A percentile compares a stretch with the other conserved stretches of the same genome.
Evolutionary conservation across 805 yeast genomes (phyloP).

Genomic region (Monosporozyma aerobia): DNA sequence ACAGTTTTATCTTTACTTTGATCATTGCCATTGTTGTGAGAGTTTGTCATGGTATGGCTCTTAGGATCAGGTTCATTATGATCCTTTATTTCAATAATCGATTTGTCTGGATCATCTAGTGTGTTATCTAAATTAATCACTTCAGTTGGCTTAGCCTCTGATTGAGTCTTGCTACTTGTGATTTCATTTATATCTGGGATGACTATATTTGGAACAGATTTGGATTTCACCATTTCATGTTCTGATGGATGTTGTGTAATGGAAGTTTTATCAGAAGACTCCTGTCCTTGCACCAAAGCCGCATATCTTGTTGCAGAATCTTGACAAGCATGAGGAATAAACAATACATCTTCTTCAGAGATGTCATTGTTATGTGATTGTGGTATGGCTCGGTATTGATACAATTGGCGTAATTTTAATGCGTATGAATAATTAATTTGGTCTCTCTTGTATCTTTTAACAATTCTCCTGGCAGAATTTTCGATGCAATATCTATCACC

Average conservation of each 20-base stretch:
- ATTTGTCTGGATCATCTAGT: background rate
- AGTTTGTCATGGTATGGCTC: background rate
- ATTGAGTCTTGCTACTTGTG: background rate
- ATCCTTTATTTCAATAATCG: background rate
- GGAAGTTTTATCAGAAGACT: background rate
- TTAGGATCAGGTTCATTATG: background rate
- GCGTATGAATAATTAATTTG: conserved; percentile 25
- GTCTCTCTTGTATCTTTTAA: conserved; percentile 28
- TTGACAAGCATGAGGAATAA: conserved; percentile 19
- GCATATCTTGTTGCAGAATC: conserved; percentile 17
- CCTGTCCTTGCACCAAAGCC: conserved; percentile 9
- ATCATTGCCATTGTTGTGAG: background rate
- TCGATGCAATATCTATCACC: conserved; percentile 38
- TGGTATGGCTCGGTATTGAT: conserved; percentile 25
- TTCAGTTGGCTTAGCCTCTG: background rate
- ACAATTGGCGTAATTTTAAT: conserved; percentile 22
- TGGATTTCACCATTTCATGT: background rate
- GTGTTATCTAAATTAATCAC: background rate
- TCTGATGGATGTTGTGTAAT: background rate
- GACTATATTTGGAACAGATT: background rate
- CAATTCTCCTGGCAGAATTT: conserved; percentile 19
- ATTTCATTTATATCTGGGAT: background rate
- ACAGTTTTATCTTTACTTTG: conserved; percentile 21
- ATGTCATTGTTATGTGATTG: background rate
- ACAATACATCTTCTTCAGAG: conserved; percentile 6